Percentiles rank a stretch among this genome's conserved stretches.
Conservation (phyloP, 164 flowering plant species). For the Santalum album region DNA sequence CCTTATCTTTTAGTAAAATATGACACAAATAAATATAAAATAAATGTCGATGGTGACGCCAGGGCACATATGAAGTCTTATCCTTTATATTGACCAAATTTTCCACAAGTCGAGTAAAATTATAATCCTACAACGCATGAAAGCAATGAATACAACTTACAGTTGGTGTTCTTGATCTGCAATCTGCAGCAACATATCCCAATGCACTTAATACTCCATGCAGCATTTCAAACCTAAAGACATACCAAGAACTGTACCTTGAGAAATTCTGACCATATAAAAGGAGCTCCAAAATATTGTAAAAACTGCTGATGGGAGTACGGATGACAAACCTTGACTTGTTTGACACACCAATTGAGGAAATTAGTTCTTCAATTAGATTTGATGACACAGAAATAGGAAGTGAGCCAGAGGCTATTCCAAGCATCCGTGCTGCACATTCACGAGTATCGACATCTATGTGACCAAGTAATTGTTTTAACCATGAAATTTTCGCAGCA, state of each 20-base stretch:
- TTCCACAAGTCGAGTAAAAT: too few relatives aligned
- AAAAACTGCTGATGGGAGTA: neutral
- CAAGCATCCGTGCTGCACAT: slow-evolving; percentile 79
- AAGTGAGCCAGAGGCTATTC: slow-evolving; percentile 74
- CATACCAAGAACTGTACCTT: too few relatives aligned
- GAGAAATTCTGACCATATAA: neutral
- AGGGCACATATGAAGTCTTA: too few relatives aligned
- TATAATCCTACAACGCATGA: neutral
- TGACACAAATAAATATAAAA: too few relatives aligned
- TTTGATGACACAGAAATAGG: slow-evolving; percentile 42
- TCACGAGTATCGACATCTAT: slow-evolving; percentile 83
- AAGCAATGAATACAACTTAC: slow-evolving; percentile 36
- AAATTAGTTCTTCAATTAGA: slow-evolving; percentile 49
- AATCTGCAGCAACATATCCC: slow-evolving; percentile 81
- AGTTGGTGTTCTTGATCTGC: slow-evolving; percentile 32
- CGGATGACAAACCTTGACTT: slow-evolving; percentile 45
- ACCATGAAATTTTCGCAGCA: slow-evolving; percentile 54
- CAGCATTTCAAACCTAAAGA: slow-evolving; percentile 67
- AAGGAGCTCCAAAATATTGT: neutral
- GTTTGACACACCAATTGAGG: slow-evolving; percentile 34
- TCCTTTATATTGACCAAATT: too few relatives aligned
- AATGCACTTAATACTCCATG: slow-evolving; percentile 79
- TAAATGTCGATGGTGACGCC: too few relatives aligned
- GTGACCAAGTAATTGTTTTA: slow-evolving; percentile 67
- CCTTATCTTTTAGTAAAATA: too few relatives aligned